Percentiles rank a stretch among this genome's conserved stretches.
Conservation (phyloP, 257 asterid genomes). For the Primulina tabacum region DNA sequence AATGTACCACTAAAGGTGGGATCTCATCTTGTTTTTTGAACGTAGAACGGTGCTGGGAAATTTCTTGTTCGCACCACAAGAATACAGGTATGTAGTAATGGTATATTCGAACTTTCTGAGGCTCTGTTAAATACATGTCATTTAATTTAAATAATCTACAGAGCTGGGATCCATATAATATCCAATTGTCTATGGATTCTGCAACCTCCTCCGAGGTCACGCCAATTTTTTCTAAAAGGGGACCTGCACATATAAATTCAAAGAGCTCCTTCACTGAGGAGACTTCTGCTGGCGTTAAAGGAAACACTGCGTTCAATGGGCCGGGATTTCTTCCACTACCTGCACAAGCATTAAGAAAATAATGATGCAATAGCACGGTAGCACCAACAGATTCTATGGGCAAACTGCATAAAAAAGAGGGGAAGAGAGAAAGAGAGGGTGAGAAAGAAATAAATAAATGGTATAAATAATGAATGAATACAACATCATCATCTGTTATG, state of each 20-base stretch:
- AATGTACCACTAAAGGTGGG: constrained; percentile 86
- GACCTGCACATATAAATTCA: constrained; percentile 77
- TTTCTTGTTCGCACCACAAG: constrained; percentile 90
- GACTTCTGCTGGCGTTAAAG: constrained; percentile 51
- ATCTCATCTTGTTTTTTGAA: constrained; percentile 65
- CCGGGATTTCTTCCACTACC: constrained; percentile 39
- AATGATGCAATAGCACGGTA: background rate
- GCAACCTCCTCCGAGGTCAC: constrained; percentile 70
- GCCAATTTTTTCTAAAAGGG: constrained; percentile 60
- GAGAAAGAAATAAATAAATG: no score
- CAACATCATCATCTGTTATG: background rate
- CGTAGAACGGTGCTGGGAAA: constrained; percentile 53
- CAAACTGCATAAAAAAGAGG: background rate
- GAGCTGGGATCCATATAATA: constrained; percentile 67
- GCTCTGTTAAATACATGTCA: constrained; percentile 62
- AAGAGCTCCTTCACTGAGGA: constrained; percentile 68
- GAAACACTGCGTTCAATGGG: constrained; percentile 38
- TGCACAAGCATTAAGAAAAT: background rate
- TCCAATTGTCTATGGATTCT: constrained; percentile 85
- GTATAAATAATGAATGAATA: background rate
- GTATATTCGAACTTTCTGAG: constrained; percentile 76
- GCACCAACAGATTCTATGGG: background rate
- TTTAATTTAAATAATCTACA: constrained; percentile 81
- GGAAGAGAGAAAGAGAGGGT: background rate
- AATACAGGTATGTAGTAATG: constrained; percentile 96